Conservation (phyloP, 2,329 filamentous ascomycete species). For the Sclerotinia borealis region DNA sequence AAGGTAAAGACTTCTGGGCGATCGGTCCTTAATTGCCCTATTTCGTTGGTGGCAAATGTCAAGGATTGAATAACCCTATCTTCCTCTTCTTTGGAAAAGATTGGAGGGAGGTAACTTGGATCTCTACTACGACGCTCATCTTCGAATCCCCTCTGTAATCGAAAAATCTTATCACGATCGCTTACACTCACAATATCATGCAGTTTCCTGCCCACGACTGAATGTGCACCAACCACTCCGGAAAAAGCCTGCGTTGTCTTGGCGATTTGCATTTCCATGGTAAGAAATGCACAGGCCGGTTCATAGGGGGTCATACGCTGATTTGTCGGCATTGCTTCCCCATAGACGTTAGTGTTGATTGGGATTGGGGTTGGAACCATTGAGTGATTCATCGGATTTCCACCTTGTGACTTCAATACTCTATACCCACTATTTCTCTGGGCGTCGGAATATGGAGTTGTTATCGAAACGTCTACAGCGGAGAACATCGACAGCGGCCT, state of each 20-base stretch:
- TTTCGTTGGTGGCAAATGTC: constrained; percentile 47
- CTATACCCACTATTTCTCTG: constrained; percentile 43
- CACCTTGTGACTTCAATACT: constrained; percentile 48
- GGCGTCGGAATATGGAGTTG: constrained; percentile 41
- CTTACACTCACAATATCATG: constrained; percentile 46
- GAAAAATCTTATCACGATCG: constrained; percentile 48
- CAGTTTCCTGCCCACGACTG: constrained; percentile 45
- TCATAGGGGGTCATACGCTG: constrained; percentile 39
- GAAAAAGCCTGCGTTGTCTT: constrained; percentile 51
- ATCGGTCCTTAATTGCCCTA: constrained; percentile 46
- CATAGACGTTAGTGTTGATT: constrained; percentile 45
- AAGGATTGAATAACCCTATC: constrained; percentile 50
- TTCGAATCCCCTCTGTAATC: constrained; percentile 47
- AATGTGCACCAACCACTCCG: constrained; percentile 47
- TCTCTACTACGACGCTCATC: constrained; percentile 49
- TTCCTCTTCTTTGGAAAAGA: constrained; percentile 49
- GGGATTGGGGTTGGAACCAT: constrained; percentile 39
- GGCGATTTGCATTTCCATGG: constrained; percentile 51
- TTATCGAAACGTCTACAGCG: constrained; percentile 36
- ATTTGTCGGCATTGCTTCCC: constrained; percentile 24
- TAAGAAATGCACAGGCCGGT: constrained; percentile 50
- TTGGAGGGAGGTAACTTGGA: constrained; percentile 58
- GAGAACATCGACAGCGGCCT: constrained; percentile 48
- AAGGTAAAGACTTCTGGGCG: constrained; percentile 52
- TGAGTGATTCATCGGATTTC: constrained; percentile 36